These are phyloP conservation scores for Aegle marmelos DNA, from an alignment of 345 rosid species.

Conservation along the genomic window DNA sequence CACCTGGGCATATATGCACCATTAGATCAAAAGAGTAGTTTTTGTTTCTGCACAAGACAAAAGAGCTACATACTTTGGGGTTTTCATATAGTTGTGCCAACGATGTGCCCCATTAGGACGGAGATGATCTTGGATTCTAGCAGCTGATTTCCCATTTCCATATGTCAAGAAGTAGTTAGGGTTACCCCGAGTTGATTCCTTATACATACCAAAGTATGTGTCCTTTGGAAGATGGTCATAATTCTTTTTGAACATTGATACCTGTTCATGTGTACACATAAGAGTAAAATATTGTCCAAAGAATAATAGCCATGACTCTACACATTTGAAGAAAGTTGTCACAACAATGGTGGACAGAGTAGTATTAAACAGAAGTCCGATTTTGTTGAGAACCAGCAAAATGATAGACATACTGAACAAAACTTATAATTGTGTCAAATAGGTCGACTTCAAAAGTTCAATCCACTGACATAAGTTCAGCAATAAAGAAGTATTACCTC, in stretches of 20 bases:
- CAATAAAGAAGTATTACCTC: slow-evolving; percentile 51
- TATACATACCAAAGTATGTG: slow-evolving; percentile 89
- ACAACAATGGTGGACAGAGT: not conserved
- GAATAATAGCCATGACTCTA: not conserved
- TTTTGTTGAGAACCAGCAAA: not conserved
- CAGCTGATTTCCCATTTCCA: slow-evolving; percentile 92
- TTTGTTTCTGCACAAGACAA: not conserved
- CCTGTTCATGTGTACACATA: slow-evolving; percentile 41
- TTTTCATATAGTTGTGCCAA: slow-evolving; percentile 96
- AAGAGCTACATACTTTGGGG: slow-evolving; percentile 55
- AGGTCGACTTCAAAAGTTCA: not conserved
- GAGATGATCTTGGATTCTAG: slow-evolving; percentile 85
- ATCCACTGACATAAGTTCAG: not conserved
- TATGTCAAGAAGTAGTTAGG: slow-evolving; percentile 95
- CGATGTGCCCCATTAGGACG: slow-evolving; percentile 99
- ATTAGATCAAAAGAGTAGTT: not conserved
- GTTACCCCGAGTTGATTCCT: slow-evolving; percentile 85
- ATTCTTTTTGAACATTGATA: slow-evolving; percentile 90
- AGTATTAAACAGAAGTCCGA: not conserved
- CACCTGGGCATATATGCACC: not conserved
- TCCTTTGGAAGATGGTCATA: slow-evolving; percentile 96
- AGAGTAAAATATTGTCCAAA: slow-evolving; percentile 5
- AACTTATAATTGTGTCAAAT: not conserved
- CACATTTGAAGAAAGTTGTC: not conserved
- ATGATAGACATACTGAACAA: not conserved